Conservation (phyloP, 1,284 basidiomycete genomes). For the Boletus nobilissimus region DNA sequence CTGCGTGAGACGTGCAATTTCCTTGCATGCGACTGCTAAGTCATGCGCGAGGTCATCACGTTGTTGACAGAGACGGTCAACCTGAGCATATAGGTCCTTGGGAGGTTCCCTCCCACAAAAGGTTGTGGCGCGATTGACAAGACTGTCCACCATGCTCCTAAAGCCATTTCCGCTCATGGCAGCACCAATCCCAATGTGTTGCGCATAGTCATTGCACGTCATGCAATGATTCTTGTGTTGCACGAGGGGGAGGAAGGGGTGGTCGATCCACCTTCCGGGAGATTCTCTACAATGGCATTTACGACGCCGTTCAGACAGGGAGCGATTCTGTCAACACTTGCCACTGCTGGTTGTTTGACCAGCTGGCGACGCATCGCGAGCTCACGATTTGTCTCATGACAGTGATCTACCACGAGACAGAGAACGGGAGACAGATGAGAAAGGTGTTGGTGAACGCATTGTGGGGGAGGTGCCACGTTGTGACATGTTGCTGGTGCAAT, state of each 20-base stretch:
- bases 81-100: neutral
- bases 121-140: neutral
- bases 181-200: neutral
- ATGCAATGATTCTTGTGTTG: neutral
- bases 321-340: neutral
- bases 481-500: neutral
- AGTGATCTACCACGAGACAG: neutral
- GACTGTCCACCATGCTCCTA: neutral
- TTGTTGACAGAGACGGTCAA: neutral
- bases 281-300: neutral
- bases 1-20: neutral
- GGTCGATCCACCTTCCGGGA: neutral
- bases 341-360: neutral
- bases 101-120: neutral
- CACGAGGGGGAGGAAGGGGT: neutral
- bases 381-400: neutral
- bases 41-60: neutral
- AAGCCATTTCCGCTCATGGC: neutral
- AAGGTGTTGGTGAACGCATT: neutral
- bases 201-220: no score
- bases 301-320: neutral
- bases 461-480: neutral
- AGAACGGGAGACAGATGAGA: neutral
- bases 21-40: rapidly evolving
- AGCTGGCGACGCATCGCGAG: rapidly evolving